Conservation (phyloP, 2,329 filamentous ascomycete species). For the Talaromyces sp. region DNA sequence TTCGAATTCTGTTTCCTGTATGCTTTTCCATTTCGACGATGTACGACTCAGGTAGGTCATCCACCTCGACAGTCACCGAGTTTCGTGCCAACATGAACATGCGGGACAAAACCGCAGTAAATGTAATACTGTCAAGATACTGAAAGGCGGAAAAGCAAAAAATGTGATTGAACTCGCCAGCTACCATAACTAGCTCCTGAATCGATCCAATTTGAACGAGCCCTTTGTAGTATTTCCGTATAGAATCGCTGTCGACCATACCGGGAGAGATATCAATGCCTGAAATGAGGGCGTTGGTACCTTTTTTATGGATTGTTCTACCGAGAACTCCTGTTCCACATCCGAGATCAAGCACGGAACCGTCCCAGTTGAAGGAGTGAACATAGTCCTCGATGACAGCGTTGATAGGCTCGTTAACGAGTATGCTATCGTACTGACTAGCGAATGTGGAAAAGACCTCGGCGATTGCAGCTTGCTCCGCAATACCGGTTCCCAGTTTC, state of each 20-base stretch:
- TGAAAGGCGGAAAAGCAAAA: slow-evolving; percentile 14
- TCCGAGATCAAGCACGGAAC: no score
- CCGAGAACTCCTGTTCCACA: no score
- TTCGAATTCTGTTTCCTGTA: neutral
- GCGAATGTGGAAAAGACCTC: neutral
- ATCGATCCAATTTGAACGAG: slow-evolving; percentile 11
- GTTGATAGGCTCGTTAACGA: neutral
- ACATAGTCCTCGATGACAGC: neutral
- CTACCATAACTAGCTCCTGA: slow-evolving; percentile 15
- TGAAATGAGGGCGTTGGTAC: no score
- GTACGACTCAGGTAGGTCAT: slow-evolving; percentile 6
- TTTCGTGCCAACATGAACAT: slow-evolving; percentile 18
- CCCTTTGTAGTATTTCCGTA: no score
- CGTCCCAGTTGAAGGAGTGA: neutral
- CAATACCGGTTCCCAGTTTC: slow-evolving; percentile 8
- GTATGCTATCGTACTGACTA: neutral
- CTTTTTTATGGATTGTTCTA: no score
- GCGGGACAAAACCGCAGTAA: slow-evolving; percentile 14
- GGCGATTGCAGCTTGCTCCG: neutral
- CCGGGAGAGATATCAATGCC: no score
- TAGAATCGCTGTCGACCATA: no score
- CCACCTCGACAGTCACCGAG: slow-evolving; percentile 13
- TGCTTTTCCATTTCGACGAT: slow-evolving; percentile 9
- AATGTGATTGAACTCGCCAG: slow-evolving; percentile 13
- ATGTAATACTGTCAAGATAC: slow-evolving; percentile 7